Conservation (phyloP, 2,329 filamentous ascomycete genomes). For the Scleromitrula shiraiana region DNA sequence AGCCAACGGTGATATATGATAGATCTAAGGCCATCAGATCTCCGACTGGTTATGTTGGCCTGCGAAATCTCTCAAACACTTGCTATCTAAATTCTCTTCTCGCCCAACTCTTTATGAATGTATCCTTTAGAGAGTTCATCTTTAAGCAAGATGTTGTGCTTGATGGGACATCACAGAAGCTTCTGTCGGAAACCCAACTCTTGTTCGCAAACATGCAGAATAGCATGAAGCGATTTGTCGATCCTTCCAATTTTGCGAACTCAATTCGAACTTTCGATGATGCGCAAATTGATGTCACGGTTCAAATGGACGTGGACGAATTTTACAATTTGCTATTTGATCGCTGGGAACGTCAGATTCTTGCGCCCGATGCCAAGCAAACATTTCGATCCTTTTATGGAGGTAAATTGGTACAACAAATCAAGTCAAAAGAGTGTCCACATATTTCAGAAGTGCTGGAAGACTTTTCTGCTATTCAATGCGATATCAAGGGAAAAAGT, state of each 20-base stretch:
- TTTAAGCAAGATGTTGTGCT: slow-evolving; percentile 52
- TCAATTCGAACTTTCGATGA: slow-evolving; percentile 80
- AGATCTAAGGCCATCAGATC: slow-evolving; percentile 62
- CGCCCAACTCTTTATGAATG: slow-evolving; percentile 94
- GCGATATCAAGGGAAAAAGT: slow-evolving; percentile 88
- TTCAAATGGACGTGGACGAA: slow-evolving; percentile 97
- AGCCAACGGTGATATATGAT: slow-evolving; percentile 56
- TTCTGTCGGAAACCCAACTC: slow-evolving; percentile 70
- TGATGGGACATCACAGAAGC: slow-evolving; percentile 49
- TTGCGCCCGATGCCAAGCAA: slow-evolving; percentile 58
- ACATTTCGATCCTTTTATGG: slow-evolving; percentile 78
- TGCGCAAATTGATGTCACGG: slow-evolving; percentile 71
- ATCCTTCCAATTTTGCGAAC: slow-evolving; percentile 63
- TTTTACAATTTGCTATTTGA: slow-evolving; percentile 95
- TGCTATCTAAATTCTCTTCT: slow-evolving; percentile 95
- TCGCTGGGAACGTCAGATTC: slow-evolving; percentile 77
- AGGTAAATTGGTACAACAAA: slow-evolving; percentile 85
- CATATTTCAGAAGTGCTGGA: slow-evolving; percentile 90
- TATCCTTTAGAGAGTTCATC: slow-evolving; percentile 78
- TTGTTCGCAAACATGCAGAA: slow-evolving; percentile 85
- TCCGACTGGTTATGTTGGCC: slow-evolving; percentile 72
- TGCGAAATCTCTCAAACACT: slow-evolving; percentile 90
- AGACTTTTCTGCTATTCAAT: slow-evolving; percentile 88
- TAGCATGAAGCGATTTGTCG: slow-evolving; percentile 63
- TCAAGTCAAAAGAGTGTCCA: slow-evolving; percentile 88